These are phyloP conservation scores for Rhododendron vialii DNA, from an alignment of 148 eudicot genomes.

Conservation along the genomic window DNA sequence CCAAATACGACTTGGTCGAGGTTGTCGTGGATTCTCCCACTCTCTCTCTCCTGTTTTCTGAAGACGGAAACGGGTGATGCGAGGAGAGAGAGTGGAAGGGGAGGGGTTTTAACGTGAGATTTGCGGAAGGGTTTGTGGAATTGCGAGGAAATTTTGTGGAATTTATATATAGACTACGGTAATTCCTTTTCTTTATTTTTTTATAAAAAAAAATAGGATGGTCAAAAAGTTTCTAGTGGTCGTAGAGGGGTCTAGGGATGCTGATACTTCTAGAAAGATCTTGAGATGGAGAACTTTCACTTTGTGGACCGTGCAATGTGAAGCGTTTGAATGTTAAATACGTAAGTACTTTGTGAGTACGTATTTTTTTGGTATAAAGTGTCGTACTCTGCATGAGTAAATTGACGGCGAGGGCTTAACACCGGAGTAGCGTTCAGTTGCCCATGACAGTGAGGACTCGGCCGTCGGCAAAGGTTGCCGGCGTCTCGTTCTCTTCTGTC, in stretches of 20 bases:
- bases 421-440: too few relatives aligned
- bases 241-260: not conserved
- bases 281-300: not conserved
- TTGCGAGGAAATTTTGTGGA: not conserved
- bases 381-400: too few relatives aligned
- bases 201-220: not conserved
- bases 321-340: not conserved
- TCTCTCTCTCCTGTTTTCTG: not conserved
- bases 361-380: too few relatives aligned
- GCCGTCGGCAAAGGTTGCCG: too few relatives aligned
- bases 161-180: not conserved
- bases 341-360: too few relatives aligned
- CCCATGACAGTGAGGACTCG: too few relatives aligned
- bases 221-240: not conserved
- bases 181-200: not conserved
- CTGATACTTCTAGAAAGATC: slow-evolving; percentile 16
- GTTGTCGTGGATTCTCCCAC: not conserved
- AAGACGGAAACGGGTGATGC: not conserved
- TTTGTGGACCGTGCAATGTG: not conserved
- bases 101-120: not conserved
- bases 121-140: not conserved
- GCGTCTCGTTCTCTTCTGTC: too few relatives aligned
- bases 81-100: not conserved
- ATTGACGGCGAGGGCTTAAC: too few relatives aligned
- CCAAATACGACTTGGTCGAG: not conserved